Conservation (phyloP, 257 asterid species). For the Paraleonurus japonicus region DNA sequence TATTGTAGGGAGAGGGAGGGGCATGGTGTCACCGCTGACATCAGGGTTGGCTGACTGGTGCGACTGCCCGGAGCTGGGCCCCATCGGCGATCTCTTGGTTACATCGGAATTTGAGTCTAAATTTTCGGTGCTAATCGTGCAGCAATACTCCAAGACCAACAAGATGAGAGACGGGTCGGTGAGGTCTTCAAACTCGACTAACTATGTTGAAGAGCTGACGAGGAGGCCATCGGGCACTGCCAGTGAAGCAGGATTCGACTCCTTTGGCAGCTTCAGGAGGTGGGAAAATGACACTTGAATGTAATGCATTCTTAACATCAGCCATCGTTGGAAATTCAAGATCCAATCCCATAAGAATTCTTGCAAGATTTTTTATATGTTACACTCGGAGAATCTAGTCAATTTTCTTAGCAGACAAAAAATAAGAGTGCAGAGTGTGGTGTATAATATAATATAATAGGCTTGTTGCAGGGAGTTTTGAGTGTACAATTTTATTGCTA, state of each 20-base stretch:
- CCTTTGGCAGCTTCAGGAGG: conserved; percentile 46
- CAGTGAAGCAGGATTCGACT: conserved; percentile 47
- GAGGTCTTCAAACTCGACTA: conserved; percentile 35
- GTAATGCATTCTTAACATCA: conserved; percentile 4
- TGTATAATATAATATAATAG: too few relatives aligned
- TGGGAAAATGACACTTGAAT: conserved; percentile 38
- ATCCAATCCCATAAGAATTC: conserved; percentile 8
- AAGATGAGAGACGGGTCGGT: conserved; percentile 39
- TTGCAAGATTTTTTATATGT: neutral
- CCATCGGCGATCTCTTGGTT: conserved; percentile 83
- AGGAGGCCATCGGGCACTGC: conserved; percentile 36
- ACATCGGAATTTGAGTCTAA: conserved; percentile 72
- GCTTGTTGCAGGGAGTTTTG: conserved; percentile 11
- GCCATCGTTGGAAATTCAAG: conserved; percentile 1
- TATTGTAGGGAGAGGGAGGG: conserved; percentile 85
- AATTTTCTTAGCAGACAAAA: neutral
- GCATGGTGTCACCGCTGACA: conserved; percentile 56
- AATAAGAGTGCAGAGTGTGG: neutral
- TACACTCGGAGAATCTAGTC: neutral
- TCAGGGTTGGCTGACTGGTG: conserved; percentile 89
- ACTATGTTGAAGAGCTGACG: conserved; percentile 33
- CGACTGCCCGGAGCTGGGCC: conserved; percentile 92
- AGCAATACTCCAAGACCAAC: conserved; percentile 45
- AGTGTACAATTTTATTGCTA: neutral
- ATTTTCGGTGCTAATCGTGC: conserved; percentile 75